phyloP scores from a whole-genome alignment of 805 yeast genomes.

The Candida nonsorbophila region DNA sequence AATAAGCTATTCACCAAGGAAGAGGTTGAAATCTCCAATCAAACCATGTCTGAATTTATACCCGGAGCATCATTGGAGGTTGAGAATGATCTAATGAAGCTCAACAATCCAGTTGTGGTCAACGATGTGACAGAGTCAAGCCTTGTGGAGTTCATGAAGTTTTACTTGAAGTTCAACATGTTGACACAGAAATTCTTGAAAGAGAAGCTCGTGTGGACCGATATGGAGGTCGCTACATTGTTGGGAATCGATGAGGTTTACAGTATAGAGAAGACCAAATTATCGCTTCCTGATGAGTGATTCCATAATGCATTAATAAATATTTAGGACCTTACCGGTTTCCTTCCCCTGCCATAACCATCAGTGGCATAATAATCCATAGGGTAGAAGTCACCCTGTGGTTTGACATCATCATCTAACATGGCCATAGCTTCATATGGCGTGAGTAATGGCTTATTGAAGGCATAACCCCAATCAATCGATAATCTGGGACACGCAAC shows the following conservation, averaged over 20 bases:
- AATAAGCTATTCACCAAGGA: constrained; percentile 50
- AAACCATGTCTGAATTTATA: constrained; percentile 43
- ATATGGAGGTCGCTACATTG: constrained; percentile 58
- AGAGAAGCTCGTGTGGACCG: constrained; percentile 46
- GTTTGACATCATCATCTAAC: constrained; percentile 64
- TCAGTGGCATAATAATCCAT: constrained; percentile 92
- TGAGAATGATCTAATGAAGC: constrained; percentile 48
- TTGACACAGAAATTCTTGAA: constrained; percentile 34
- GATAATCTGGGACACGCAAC: constrained; percentile 96
- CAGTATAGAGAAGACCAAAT: too few relatives aligned
- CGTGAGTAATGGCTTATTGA: constrained; percentile 82
- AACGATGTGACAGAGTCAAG: constrained; percentile 50
- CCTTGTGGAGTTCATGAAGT: constrained; percentile 43
- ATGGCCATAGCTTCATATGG: constrained; percentile 96
- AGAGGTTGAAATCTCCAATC: constrained; percentile 38
- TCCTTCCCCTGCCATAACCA: constrained; percentile 86
- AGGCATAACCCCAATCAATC: constrained; percentile 99
- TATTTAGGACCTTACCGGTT: constrained; percentile 35
- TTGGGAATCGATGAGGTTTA: constrained; percentile 56
- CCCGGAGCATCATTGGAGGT: constrained; percentile 59
- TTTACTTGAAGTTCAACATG: constrained; percentile 34
- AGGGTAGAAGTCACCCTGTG: constrained; percentile 69
- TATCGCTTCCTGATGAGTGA: neutral
- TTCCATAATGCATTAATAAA: neutral
- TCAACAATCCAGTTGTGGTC: constrained; percentile 60